Conservation (phyloP, 2,329 filamentous ascomycete genomes). For the Blastomyces parvus region DNA sequence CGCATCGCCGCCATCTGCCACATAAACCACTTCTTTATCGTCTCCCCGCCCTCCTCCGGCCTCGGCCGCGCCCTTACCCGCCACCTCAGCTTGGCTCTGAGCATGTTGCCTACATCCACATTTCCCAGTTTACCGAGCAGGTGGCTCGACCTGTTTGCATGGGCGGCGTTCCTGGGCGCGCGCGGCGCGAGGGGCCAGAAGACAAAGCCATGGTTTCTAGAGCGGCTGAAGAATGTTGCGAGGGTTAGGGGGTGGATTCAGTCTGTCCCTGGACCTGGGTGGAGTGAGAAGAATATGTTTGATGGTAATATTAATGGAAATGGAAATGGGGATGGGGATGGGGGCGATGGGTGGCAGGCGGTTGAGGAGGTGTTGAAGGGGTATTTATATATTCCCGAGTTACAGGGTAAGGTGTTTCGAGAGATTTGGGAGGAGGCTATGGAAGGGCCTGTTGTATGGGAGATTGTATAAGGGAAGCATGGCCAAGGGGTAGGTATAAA, state of each 20-base stretch:
- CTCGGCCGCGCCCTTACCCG: slow-evolving; percentile 28
- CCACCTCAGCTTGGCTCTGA: slow-evolving; percentile 21
- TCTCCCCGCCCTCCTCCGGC: slow-evolving; percentile 26
- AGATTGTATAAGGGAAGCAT: slow-evolving; percentile 2
- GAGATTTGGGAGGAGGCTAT: slow-evolving; percentile 26
- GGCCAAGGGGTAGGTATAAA: background rate
- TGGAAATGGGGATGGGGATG: background rate
- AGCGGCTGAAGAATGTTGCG: slow-evolving; percentile 20
- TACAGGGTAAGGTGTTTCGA: slow-evolving; percentile 22
- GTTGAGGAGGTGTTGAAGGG: slow-evolving; percentile 21
- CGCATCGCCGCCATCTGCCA: slow-evolving; percentile 26
- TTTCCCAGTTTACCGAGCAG: slow-evolving; percentile 14
- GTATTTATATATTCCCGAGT: slow-evolving; percentile 23
- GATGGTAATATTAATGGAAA: background rate
- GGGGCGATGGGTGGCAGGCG: slow-evolving; percentile 20
- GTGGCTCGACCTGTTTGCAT: slow-evolving; percentile 23
- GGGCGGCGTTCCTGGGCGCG: slow-evolving; percentile 29
- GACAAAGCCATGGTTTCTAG: slow-evolving; percentile 26
- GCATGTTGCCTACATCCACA: slow-evolving; percentile 16
- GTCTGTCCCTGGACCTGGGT: background rate
- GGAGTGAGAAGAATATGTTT: background rate
- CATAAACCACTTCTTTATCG: slow-evolving; percentile 26
- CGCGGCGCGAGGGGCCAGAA: slow-evolving; percentile 23
- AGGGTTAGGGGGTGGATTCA: slow-evolving; percentile 23
- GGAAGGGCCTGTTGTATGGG: slow-evolving; percentile 9